Evolutionary conservation across 1,284 basidiomycete genomes (phyloP).

Genomic region (Neonothopanus nambi): DNA sequence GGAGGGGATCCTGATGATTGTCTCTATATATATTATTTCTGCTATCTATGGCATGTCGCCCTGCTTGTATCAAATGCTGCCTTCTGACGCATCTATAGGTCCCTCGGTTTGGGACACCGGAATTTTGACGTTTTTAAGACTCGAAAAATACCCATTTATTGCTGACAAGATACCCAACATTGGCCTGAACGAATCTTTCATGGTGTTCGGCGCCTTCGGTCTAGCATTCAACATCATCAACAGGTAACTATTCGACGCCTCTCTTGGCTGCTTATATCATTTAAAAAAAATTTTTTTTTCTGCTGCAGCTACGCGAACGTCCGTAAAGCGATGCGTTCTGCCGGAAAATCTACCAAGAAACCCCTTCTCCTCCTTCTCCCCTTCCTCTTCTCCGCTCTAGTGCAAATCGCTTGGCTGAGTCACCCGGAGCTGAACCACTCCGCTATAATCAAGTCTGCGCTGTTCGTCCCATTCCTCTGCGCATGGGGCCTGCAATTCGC

Average conservation of each 20-base stretch:
- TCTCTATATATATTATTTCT: constrained; percentile 76
- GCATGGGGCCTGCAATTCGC: constrained; percentile 90
- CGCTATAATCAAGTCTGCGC: constrained; percentile 59
- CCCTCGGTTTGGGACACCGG: constrained; percentile 85
- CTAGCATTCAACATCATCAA: constrained; percentile 82
- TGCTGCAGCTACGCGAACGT: constrained; percentile 85
- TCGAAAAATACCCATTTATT: constrained; percentile 55
- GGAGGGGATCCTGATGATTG: constrained; percentile 92
- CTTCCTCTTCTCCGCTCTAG: constrained; percentile 66
- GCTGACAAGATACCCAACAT: constrained; percentile 57
- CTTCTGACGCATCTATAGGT: constrained; percentile 41
- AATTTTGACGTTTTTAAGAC: constrained; percentile 60
- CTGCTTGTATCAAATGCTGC: neutral
- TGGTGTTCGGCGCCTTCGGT: constrained; percentile 78
- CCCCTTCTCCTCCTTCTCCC: constrained; percentile 82
- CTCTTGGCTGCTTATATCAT: constrained; percentile 2
- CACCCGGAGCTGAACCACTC: constrained; percentile 59
- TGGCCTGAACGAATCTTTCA: constrained; percentile 85
- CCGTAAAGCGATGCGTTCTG: constrained; percentile 44
- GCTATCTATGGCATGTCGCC: constrained; percentile 63
- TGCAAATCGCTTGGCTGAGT: constrained; percentile 83
- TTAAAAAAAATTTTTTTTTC: no score
- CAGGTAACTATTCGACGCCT: constrained; percentile 42
- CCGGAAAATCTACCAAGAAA: constrained; percentile 40
- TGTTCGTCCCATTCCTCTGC: constrained; percentile 85